phyloP scores from a whole-genome alignment of 192 early-diverging fungal genomes.

The Geranomyces variabilis region DNA sequence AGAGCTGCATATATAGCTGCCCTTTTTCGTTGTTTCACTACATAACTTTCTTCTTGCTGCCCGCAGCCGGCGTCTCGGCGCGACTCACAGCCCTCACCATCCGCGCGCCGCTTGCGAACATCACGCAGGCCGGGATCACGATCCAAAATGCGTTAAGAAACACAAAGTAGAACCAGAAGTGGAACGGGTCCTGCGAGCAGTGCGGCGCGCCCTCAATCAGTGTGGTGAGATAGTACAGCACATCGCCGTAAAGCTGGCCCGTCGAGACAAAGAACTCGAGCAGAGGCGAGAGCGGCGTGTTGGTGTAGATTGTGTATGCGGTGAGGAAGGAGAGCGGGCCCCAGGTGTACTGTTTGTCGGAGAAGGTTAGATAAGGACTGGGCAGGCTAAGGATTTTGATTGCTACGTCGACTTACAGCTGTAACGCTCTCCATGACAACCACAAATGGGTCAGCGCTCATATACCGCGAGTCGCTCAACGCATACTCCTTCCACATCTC shows the following conservation, averaged over 20 bases:
- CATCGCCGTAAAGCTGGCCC: constrained; percentile 79
- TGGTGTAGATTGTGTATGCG: constrained; percentile 39
- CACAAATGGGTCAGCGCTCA: constrained; percentile 81
- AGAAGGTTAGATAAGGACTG: no score
- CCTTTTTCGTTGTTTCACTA: background rate
- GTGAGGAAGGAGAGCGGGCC: constrained; percentile 43
- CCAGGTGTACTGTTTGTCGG: constrained; percentile 43
- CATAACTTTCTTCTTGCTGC: constrained; percentile 2
- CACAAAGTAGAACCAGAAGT: constrained; percentile 92
- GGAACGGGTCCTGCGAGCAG: constrained; percentile 74
- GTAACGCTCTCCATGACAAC: constrained; percentile 87
- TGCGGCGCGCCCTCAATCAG: constrained; percentile 56
- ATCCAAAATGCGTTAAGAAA: constrained; percentile 85
- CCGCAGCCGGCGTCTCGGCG: background rate
- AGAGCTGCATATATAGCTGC: no score
- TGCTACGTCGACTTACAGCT: constrained; percentile 70
- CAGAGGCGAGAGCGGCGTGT: constrained; percentile 48
- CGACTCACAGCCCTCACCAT: constrained; percentile 34
- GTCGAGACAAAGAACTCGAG: constrained; percentile 57
- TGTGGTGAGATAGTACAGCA: constrained; percentile 79
- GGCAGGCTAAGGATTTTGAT: no score
- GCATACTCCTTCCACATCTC: constrained; percentile 94
- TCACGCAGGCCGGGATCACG: constrained; percentile 64
- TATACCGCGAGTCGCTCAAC: constrained; percentile 84
- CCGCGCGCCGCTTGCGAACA: constrained; percentile 28